phyloP scores from a whole-genome alignment of 495 filamentous ascomycete species.

The Aspergillus leporis region DNA sequence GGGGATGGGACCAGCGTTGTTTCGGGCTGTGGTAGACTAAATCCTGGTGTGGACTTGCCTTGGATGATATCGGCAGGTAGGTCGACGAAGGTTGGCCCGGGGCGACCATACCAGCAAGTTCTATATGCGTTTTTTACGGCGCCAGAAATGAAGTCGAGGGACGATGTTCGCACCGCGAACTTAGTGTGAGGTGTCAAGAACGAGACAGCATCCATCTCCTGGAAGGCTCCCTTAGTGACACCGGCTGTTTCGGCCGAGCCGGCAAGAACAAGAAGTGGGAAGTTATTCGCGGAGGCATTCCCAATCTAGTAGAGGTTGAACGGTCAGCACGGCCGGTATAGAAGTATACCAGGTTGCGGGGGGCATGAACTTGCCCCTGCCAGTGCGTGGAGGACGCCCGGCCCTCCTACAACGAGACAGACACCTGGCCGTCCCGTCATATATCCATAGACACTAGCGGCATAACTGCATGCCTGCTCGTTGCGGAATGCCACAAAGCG shows the following conservation, averaged over 20 bases:
- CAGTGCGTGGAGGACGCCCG: slow-evolving; percentile 63
- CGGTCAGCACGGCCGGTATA: not conserved
- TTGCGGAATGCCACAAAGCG: slow-evolving; percentile 67
- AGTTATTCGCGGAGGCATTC: slow-evolving; percentile 58
- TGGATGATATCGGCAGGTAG: slow-evolving; percentile 64
- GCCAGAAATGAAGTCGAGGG: slow-evolving; percentile 51
- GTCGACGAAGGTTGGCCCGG: slow-evolving; percentile 60
- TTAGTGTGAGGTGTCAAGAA: slow-evolving; percentile 62
- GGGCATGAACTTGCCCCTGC: slow-evolving; percentile 48
- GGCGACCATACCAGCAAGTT: slow-evolving; percentile 57
- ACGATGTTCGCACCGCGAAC: slow-evolving; percentile 50
- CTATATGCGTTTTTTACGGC: slow-evolving; percentile 57
- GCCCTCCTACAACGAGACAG: slow-evolving; percentile 65
- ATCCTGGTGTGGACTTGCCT: slow-evolving; percentile 26
- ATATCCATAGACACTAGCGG: slow-evolving; percentile 65
- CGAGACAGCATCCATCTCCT: slow-evolving; percentile 61
- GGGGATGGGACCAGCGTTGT: slow-evolving; percentile 32
- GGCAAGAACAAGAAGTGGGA: slow-evolving; percentile 59
- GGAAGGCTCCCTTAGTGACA: slow-evolving; percentile 59
- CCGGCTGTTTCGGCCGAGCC: slow-evolving; percentile 58
- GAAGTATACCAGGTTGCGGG: not conserved
- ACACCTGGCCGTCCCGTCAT: slow-evolving; percentile 62
- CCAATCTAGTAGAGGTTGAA: slow-evolving; percentile 42
- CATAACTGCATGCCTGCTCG: slow-evolving; percentile 65
- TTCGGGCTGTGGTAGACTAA: slow-evolving; percentile 19